These are phyloP conservation scores for Globisporangium carolinianum DNA, from an alignment of 352 stramenopile species.

Conservation along the genomic window DNA sequence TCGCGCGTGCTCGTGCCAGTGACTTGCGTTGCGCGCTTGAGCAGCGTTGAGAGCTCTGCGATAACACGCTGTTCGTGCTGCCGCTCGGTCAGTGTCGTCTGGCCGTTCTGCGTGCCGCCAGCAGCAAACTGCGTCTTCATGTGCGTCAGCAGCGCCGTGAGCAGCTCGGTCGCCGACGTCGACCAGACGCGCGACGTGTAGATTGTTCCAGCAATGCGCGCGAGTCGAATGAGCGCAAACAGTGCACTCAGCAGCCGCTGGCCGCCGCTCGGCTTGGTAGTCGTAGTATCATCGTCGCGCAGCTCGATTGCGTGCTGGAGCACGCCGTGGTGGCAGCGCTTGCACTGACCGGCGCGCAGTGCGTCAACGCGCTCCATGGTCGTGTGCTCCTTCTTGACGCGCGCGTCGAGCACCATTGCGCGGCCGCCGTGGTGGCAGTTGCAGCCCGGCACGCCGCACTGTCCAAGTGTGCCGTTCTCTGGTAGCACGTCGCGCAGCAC, in stretches of 20 bases:
- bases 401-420: slow-evolving; percentile 20
- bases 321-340: slow-evolving; percentile 62
- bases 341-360: slow-evolving; percentile 32
- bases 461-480: slow-evolving; percentile 34
- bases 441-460: slow-evolving; percentile 61
- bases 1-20: slow-evolving; percentile 42
- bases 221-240: slow-evolving; percentile 50
- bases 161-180: slow-evolving; percentile 34
- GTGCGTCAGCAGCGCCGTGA: slow-evolving; percentile 37
- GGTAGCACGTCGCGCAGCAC: slow-evolving; percentile 44
- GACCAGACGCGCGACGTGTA: slow-evolving; percentile 65
- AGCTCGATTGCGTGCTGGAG: slow-evolving; percentile 55
- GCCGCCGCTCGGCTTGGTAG: slow-evolving; percentile 30
- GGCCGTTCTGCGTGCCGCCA: slow-evolving; percentile 58
- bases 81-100: slow-evolving; percentile 44
- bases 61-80: slow-evolving; percentile 52
- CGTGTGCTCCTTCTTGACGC: slow-evolving; percentile 17
- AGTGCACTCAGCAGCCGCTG: slow-evolving; percentile 55
- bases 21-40: slow-evolving; percentile 39
- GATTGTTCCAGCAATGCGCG: slow-evolving; percentile 40
- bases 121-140: slow-evolving; percentile 44
- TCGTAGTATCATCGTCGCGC: slow-evolving; percentile 16
- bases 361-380: slow-evolving; percentile 18
- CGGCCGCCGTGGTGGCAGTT: slow-evolving; percentile 39
- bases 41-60: slow-evolving; percentile 36